These are phyloP conservation scores for Poa annua DNA, from an alignment of 176 grass and related monocot species.

Conservation along the genomic window DNA sequence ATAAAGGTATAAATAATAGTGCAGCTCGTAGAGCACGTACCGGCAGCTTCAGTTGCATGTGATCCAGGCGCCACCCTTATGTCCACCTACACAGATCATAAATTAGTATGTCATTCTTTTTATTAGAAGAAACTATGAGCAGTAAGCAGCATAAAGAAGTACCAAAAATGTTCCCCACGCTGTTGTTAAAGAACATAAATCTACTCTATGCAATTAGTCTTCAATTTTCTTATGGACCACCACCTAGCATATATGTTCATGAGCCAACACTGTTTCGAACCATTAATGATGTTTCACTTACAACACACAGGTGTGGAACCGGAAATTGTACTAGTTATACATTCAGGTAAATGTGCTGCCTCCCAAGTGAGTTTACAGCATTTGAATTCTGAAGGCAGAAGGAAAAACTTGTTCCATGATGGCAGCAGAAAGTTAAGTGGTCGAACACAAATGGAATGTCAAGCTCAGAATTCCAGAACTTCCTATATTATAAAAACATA, in stretches of 20 bases:
- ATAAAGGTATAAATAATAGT: neutral
- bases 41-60: conserved; percentile 88
- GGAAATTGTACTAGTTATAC: neutral
- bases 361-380: neutral
- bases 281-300: neutral
- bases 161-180: neutral
- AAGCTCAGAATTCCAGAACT: conserved; percentile 23
- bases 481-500: neutral
- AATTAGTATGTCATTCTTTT: conserved; percentile 9
- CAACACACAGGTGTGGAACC: neutral
- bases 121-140: neutral
- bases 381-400: neutral
- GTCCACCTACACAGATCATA: conserved; percentile 63
- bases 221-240: neutral
- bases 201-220: neutral
- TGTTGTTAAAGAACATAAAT: neutral
- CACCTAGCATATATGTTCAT: neutral
- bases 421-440: neutral
- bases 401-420: neutral
- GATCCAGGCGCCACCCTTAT: conserved; percentile 87
- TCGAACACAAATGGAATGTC: neutral
- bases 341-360: neutral
- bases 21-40: conserved; percentile 37
- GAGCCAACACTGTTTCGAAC: neutral
- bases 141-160: neutral